A percentile compares a stretch with the other conserved stretches of the same genome.
phyloP scores from a whole-genome alignment of 257 asterid genomes.

The Solanum appendiculatum region DNA sequence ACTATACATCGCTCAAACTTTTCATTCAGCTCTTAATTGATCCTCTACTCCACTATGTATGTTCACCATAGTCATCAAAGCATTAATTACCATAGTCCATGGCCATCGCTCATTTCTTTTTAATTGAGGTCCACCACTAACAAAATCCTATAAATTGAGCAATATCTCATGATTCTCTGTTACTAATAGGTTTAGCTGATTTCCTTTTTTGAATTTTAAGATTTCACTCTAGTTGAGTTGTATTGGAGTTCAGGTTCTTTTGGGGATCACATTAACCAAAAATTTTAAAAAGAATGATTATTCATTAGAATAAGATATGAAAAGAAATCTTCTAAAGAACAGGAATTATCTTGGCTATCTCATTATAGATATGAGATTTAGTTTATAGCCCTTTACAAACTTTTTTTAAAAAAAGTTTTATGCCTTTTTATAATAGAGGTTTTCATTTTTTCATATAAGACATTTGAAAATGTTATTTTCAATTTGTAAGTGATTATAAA shows the following conservation, averaged over 20 bases:
- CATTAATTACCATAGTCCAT: background rate
- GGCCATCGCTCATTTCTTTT: background rate
- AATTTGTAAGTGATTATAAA: background rate
- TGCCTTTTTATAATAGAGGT: background rate
- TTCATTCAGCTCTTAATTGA: no score
- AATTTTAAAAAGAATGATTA: background rate
- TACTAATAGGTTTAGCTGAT: no score
- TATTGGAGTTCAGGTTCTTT: no score
- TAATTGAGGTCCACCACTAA: background rate
- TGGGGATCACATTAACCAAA: background rate
- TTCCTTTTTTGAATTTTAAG: no score
- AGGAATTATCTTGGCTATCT: background rate
- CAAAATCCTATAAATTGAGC: background rate
- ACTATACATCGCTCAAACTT: no score
- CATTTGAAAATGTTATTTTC: background rate
- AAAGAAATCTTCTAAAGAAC: background rate
- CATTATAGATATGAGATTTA: no score
- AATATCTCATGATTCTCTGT: no score
- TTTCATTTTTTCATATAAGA: background rate
- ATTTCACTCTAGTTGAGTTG: no score
- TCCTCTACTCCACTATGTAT: background rate
- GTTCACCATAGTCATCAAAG: background rate
- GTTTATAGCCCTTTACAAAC: no score
- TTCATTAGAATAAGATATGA: background rate
- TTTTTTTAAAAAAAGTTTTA: background rate